Percentiles rank a stretch among this genome's conserved stretches.
Conservation (phyloP, 2,329 filamentous ascomycete species). For the Chaetomium sp. region DNA sequence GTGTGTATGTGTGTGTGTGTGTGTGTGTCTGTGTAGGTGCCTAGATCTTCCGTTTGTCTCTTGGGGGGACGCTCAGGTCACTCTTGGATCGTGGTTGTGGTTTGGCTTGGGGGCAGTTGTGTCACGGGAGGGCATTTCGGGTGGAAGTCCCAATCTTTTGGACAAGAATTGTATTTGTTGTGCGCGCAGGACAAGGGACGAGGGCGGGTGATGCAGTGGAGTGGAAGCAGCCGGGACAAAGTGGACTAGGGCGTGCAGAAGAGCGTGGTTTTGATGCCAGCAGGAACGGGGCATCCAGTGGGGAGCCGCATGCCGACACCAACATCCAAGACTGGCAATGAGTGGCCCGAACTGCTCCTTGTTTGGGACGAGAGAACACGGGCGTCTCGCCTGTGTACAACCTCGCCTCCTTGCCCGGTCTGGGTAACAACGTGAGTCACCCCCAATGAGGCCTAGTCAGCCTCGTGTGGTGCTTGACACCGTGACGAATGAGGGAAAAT, state of each 20-base stretch:
- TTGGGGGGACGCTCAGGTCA: slow-evolving; percentile 10
- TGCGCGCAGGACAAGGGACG: slow-evolving; percentile 14
- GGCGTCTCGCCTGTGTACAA: slow-evolving; percentile 5
- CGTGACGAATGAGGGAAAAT: slow-evolving; percentile 13
- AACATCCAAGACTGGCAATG: background rate
- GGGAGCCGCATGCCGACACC: background rate
- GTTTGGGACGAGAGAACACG: background rate
- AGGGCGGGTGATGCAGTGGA: slow-evolving; percentile 16
- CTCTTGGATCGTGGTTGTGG: slow-evolving; percentile 17
- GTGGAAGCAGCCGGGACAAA: slow-evolving; percentile 13
- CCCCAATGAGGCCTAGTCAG: slow-evolving; percentile 19
- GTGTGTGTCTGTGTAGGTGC: slow-evolving; percentile 1
- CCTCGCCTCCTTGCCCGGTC: slow-evolving; percentile 2
- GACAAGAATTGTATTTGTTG: slow-evolving; percentile 21
- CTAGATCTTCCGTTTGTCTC: background rate
- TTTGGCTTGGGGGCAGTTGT: slow-evolving; percentile 9
- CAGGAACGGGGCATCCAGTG: slow-evolving; percentile 6
- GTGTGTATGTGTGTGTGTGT: background rate
- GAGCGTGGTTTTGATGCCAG: slow-evolving; percentile 15
- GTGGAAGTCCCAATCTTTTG: slow-evolving; percentile 17
- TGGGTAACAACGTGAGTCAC: slow-evolving; percentile 20
- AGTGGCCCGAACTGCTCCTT: background rate
- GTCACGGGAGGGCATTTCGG: slow-evolving; percentile 22
- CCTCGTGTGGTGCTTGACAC: slow-evolving; percentile 9
- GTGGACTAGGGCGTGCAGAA: slow-evolving; percentile 19